Evolutionary conservation across 768 basidiomycete species (phyloP).

Genomic region (Tylopilus cervinicoccineus): DNA sequence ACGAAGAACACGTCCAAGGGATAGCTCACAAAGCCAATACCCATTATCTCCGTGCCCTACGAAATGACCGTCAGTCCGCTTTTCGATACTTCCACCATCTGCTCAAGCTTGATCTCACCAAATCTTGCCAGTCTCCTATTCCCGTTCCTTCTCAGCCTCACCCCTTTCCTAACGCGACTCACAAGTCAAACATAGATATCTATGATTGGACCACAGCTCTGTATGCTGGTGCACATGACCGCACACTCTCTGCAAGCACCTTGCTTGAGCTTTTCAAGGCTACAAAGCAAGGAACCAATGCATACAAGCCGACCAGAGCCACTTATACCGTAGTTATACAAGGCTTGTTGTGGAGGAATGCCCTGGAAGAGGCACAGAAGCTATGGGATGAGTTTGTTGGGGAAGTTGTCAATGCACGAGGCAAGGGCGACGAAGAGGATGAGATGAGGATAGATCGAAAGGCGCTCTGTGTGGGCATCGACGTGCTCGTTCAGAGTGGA

Average conservation of each 20-base stretch:
- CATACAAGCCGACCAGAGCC: constrained; percentile 39
- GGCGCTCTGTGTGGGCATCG: constrained; percentile 48
- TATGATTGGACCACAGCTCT: constrained; percentile 48
- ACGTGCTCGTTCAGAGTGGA: constrained; percentile 42
- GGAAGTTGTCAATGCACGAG: constrained; percentile 7
- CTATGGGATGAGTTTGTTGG: constrained; percentile 41
- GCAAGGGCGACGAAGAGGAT: neutral
- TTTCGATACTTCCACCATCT: constrained; percentile 44
- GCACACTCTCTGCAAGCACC: constrained; percentile 23
- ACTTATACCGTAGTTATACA: constrained; percentile 54
- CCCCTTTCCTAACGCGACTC: neutral
- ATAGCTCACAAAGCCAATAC: constrained; percentile 39
- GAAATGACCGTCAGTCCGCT: constrained; percentile 39
- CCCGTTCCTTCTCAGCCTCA: neutral
- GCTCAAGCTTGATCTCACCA: constrained; percentile 24
- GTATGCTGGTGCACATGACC: constrained; percentile 42
- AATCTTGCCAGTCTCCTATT: constrained; percentile 6
- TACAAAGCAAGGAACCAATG: constrained; percentile 21
- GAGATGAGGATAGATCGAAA: constrained; percentile 38
- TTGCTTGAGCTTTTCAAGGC: constrained; percentile 39
- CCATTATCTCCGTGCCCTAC: constrained; percentile 40
- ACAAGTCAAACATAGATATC: constrained; percentile 35
- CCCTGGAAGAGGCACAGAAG: constrained; percentile 36
- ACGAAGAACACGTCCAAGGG: constrained; percentile 9
- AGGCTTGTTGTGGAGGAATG: constrained; percentile 45